phyloP scores from a whole-genome alignment of 75 land plant species.

The Chamaecyparis obtusa region DNA sequence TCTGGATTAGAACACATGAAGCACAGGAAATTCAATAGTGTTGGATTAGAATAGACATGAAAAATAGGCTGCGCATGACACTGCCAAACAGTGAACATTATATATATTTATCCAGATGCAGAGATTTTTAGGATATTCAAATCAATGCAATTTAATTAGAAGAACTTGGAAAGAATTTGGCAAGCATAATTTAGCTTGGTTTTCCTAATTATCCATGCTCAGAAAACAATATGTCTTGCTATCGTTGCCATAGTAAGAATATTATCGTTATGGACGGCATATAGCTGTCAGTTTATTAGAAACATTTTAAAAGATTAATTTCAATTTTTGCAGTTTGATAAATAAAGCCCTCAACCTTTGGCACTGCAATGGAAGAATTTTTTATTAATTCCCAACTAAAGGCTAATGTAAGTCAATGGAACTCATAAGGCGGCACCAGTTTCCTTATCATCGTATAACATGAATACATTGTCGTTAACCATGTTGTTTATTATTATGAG shows the following conservation, averaged over 20 bases:
- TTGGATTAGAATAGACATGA: background rate
- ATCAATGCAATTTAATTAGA: no score
- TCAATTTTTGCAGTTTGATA: no score
- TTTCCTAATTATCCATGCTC: no score
- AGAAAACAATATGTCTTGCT: no score
- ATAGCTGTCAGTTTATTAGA: background rate
- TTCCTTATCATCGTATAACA: background rate
- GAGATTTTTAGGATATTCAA: no score
- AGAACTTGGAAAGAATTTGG: no score
- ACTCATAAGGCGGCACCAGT: background rate
- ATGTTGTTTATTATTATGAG: no score
- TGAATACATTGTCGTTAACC: background rate
- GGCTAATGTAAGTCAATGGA: background rate
- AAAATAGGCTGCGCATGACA: background rate
- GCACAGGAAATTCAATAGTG: no score
- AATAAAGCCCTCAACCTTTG: background rate
- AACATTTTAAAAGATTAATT: background rate
- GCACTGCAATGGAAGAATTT: background rate
- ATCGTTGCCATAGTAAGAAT: no score
- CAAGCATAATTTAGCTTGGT: no score
- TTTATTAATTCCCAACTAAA: background rate
- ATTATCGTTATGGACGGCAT: background rate
- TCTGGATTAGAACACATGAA: no score
- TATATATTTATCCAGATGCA: background rate
- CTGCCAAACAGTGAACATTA: background rate